Evolutionary conservation across 2,329 filamentous ascomycete species (phyloP).

Genomic region (Sphaceloma murrayae): DNA sequence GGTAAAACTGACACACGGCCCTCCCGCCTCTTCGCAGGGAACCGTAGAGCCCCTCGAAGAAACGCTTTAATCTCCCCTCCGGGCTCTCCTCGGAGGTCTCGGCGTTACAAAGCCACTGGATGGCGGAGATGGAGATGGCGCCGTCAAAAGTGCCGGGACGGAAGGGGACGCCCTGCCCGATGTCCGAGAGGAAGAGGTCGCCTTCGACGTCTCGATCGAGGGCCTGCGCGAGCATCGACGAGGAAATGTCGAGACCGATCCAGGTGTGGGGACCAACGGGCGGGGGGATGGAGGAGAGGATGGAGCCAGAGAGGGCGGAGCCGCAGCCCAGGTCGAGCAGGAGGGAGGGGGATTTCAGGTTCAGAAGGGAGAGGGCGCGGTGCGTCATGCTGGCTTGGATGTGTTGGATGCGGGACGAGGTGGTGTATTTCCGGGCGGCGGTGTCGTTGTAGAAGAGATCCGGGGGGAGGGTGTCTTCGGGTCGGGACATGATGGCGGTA

Average conservation of each 20-base stretch:
- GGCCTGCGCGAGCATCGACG: conserved; percentile 93
- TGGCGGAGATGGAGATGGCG: conserved; percentile 84
- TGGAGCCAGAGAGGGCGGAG: conserved; percentile 87
- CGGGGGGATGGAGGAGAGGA: conserved; percentile 62
- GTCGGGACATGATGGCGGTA: conserved; percentile 71
- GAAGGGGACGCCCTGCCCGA: conserved; percentile 92
- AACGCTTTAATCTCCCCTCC: conserved; percentile 65
- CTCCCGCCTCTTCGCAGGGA: conserved; percentile 72
- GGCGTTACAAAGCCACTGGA: conserved; percentile 98
- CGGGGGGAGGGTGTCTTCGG: conserved; percentile 87
- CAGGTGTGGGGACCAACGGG: conserved; percentile 79
- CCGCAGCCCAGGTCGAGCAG: conserved; percentile 97
- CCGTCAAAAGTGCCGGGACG: conserved; percentile 87
- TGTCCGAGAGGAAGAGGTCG: conserved; percentile 87
- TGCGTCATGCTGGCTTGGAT: conserved; percentile 94
- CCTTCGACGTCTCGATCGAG: conserved; percentile 86
- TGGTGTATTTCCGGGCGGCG: conserved; percentile 96
- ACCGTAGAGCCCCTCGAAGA: conserved; percentile 89
- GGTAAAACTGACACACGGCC: conserved; percentile 91
- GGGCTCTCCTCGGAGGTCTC: conserved; percentile 79
- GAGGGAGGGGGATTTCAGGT: conserved; percentile 66
- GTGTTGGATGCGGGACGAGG: conserved; percentile 85
- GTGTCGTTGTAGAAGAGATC: conserved; percentile 96
- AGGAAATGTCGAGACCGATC: conserved; percentile 94
- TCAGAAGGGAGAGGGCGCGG: conserved; percentile 82